These are phyloP conservation scores for Boeremia lycopersici DNA, from an alignment of 2,329 filamentous ascomycete species.

Conservation along the genomic window DNA sequence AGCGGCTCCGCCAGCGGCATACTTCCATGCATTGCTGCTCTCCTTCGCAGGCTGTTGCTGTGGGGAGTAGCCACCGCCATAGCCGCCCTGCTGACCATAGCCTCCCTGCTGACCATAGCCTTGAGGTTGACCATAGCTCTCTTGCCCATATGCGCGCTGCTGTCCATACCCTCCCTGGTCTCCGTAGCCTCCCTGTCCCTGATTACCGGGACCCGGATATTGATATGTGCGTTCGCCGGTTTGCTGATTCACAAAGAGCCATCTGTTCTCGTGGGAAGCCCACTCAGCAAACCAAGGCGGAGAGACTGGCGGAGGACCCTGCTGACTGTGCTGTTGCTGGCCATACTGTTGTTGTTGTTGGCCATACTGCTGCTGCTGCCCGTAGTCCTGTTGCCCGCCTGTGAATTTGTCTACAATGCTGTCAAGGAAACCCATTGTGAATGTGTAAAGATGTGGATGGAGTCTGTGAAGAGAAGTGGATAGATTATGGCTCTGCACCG, in stretches of 20 bases:
- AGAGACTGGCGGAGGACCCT: constrained; percentile 33
- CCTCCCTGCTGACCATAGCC: constrained; percentile 10
- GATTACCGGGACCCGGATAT: constrained; percentile 21
- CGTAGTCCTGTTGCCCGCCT: constrained; percentile 7
- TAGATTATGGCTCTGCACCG: neutral
- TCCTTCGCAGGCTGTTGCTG: constrained; percentile 22
- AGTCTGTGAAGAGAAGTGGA: neutral
- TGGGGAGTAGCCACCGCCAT: constrained; percentile 16
- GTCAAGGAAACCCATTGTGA: constrained; percentile 29
- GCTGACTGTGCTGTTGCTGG: constrained; percentile 11
- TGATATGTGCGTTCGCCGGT: constrained; percentile 31
- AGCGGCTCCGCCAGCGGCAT: constrained; percentile 31
- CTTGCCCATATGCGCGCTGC: constrained; percentile 3
- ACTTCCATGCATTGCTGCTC: constrained; percentile 36
- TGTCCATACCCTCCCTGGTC: constrained; percentile 21
- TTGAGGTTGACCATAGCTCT: constrained; percentile 21
- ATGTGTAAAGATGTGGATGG: neutral
- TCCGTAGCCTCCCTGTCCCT: constrained; percentile 23
- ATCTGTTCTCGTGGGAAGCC: constrained; percentile 29
- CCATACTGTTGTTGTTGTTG: constrained; percentile 10
- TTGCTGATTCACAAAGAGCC: constrained; percentile 37
- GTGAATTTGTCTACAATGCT: constrained; percentile 27
- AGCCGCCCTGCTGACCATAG: constrained; percentile 17
- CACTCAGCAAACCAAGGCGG: constrained; percentile 34
- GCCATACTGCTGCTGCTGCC: constrained; percentile 2